Percentiles rank a stretch among this genome's conserved stretches.
Conservation (phyloP, 148 eudicot genomes). For the Suaeda aralocaspica region DNA sequence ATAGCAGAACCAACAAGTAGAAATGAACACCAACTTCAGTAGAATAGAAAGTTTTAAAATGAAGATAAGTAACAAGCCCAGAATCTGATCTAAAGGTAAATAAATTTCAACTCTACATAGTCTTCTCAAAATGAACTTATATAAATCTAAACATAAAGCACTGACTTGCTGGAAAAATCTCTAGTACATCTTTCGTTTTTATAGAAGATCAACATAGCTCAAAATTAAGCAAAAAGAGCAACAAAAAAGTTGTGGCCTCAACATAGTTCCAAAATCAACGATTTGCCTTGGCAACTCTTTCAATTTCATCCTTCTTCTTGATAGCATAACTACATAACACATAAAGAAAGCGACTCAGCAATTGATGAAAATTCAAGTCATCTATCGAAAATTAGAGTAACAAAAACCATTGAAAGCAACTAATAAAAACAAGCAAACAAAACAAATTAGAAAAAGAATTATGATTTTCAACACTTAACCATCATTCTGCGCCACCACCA, state of each 20-base stretch:
- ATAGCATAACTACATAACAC: conserved; percentile 29
- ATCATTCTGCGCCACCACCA: too few species aligned
- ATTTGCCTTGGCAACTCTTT: conserved; percentile 38
- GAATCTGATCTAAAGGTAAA: too few species aligned
- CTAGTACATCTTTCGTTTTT: conserved; percentile 14
- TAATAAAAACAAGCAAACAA: too few species aligned
- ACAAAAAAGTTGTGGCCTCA: neutral
- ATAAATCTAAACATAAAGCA: neutral
- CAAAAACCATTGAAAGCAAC: too few species aligned
- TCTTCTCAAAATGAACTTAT: neutral
- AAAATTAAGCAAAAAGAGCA: conserved; percentile 8
- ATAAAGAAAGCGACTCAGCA: neutral
- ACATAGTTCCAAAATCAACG: conserved; percentile 21
- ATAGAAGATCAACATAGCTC: neutral
- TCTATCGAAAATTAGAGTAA: too few species aligned
- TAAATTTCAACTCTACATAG: too few species aligned
- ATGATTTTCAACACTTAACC: too few species aligned
- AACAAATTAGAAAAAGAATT: too few species aligned
- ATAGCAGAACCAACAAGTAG: too few species aligned
- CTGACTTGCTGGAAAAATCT: neutral
- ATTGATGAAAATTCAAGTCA: neutral
- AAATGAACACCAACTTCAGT: too few species aligned
- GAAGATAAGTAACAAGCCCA: too few species aligned
- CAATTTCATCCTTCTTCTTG: conserved; percentile 39
- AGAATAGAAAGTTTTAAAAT: too few species aligned